Evolutionary conservation across 176 grass and related monocot species (phyloP), one percentile per base, ranked within the genome.

Genomic region (Musa troglodytarum): DNA sequence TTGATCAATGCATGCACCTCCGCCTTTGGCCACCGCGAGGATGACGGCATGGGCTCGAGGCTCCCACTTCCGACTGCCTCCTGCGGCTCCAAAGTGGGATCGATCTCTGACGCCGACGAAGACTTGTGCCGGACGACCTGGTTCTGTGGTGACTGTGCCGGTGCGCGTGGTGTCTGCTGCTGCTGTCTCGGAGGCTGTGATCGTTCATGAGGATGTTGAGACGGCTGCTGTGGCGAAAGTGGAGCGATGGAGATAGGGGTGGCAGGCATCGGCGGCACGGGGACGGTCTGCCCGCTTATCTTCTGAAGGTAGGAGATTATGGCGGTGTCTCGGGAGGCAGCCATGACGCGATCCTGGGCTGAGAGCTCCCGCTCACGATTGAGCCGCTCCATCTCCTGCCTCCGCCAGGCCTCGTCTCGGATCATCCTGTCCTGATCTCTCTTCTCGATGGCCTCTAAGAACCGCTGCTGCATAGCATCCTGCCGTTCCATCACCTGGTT

Each of bases 1-100:
- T 88, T 84, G 76, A 96, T 96, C 73, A 96, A 77, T 68, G 87
- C 84, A 26, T 96, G 85, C 68, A 96, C 89, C 76, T 96, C 92
- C 74, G 87, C 78, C 82, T 89, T 96, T 1, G 92, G 92, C 92
- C 92, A 96, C 75, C 92, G 82, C 49, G 92, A 96, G 11, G 52
- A 29, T 63, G 90, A 91, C 16, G 88, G 78, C 53, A 88, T 81
- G 74, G 53, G 53, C 2, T 76, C 82, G 16, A 77, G 20, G 28
- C 76, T 52, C 22, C 65, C 80, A 9, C 68, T 54, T 61, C 73
- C 10, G 57, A 43, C 59, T 43, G 55, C 54, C 19, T 78, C 59
- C 75, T 76, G 81, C 13, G 76, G 72, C 62, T 87, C 73, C 20
- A 72, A 1, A 50, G 9, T 63, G 9, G 84, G 79, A 62, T 82